Base-by-base conservation (phyloP, 108 stramenopile genomes). In the Mayamaea pseudoterrestris region DNA sequence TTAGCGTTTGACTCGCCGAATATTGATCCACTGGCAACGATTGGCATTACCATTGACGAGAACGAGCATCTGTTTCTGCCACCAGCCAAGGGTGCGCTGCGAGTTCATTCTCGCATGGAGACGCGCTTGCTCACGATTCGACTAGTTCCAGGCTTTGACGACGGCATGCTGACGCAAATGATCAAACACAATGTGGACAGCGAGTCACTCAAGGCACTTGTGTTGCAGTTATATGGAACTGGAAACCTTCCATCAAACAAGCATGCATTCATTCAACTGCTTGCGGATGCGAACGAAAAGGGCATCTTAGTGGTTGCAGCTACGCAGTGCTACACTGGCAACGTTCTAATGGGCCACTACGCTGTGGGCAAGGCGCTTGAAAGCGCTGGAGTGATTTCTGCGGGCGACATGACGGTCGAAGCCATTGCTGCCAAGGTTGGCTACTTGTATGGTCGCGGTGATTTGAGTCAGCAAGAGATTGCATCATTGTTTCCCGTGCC, bases 341-440 rank as follows among this genome's bases (percentile, higher is more conserved):
- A 66, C 25, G 98, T 96, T 2, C 57, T 72, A 50, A 63, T 96
- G 49, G 89, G 84, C 9, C 78, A 87, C 36, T 99, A 97, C 50
- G 93, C 91, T 2, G 88, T 90, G 1, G 98, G 95, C 1, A 57
- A 62, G 14, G 80, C 73, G 1, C 57, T 99, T 42, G 39, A 72
- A 30, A 55, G 60, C 14, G 77, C 71, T 12, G 96, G 96, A 13
- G 96, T 94, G 3, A 76, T 97, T 9, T 68, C 72, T 2, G 93
- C 86, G 12, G 61, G 59, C 13, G 98, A 99, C 65, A 96, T 99
- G 96, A 99, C 98, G 7, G 34, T 88, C 24, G 98, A 99, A 68
- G 96, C 95, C 0, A 80, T 57, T 28, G 68, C 77, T 5, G 76
- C 81, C 48, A 99, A 99, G 68, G 53, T 91, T 35, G 77, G 81